A percentile compares a stretch with the other conserved stretches of the same genome.
phyloP scores from a whole-genome alignment of 129 eudicot species.

The Escallonia herrerae region DNA sequence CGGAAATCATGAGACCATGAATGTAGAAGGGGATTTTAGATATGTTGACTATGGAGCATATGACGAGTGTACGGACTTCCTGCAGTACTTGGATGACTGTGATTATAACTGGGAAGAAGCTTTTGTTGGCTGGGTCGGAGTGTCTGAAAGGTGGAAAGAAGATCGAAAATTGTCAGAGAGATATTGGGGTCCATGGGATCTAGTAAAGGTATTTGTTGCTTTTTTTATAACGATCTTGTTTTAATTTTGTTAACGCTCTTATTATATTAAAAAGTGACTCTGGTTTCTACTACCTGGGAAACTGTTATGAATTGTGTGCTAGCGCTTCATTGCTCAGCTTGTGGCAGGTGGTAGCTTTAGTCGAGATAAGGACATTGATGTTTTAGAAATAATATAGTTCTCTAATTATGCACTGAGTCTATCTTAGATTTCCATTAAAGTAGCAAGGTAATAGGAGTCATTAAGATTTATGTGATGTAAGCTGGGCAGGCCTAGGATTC shows the following conservation, averaged over 20 bases:
- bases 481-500: too few species aligned
- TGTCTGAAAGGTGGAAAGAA: constrained; percentile 59
- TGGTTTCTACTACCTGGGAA: too few species aligned
- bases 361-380: too few species aligned
- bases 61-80: constrained; percentile 85
- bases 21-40: constrained; percentile 92
- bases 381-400: too few species aligned
- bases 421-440: too few species aligned
- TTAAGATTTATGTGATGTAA: too few species aligned
- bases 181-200: constrained; percentile 78
- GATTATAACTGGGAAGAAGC: constrained; percentile 87
- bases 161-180: constrained; percentile 43
- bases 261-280: neutral
- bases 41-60: constrained; percentile 84
- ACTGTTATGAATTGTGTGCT: too few species aligned
- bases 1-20: constrained; percentile 96
- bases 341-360: too few species aligned
- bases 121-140: constrained; percentile 63
- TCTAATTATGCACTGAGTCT: too few species aligned
- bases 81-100: constrained; percentile 69
- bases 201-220: constrained; percentile 61
- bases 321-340: too few species aligned
- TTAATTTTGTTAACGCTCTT: neutral
- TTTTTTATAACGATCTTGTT: neutral
- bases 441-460: too few species aligned